These are phyloP conservation scores for Colletotrichum paranaense DNA, from an alignment of 2,329 filamentous ascomycete species.

Conservation along the genomic window DNA sequence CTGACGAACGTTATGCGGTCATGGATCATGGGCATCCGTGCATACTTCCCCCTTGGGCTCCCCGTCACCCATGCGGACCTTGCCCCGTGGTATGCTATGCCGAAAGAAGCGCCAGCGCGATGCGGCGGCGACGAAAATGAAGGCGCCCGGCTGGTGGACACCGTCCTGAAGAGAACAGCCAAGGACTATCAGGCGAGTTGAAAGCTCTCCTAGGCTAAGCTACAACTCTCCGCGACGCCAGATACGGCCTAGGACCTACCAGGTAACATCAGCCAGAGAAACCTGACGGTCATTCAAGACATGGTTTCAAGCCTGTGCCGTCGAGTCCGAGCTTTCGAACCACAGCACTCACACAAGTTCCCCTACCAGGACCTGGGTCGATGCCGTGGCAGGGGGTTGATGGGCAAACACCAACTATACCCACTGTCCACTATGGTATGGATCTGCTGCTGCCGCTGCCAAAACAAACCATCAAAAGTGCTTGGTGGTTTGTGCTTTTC, in stretches of 20 bases:
- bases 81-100: constrained; percentile 25
- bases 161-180: constrained; percentile 11
- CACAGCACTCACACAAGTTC: constrained; percentile 28
- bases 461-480: constrained; percentile 12
- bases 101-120: constrained; percentile 14
- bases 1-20: constrained; percentile 28
- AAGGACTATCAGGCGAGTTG: constrained; percentile 1
- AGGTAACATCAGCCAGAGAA: constrained; percentile 28
- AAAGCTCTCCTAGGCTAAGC: constrained; percentile 17
- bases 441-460: constrained; percentile 20
- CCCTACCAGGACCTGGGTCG: constrained; percentile 21
- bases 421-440: constrained; percentile 8
- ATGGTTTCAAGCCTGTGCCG: constrained; percentile 29
- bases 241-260: constrained; percentile 20
- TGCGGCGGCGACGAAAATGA: constrained; percentile 7
- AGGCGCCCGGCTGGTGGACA: constrained; percentile 13
- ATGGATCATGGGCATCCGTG: constrained; percentile 32
- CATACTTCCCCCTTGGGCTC: neutral
- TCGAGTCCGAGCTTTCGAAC: constrained; percentile 26
- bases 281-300: constrained; percentile 33
- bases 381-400: constrained; percentile 8
- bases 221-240: constrained; percentile 16
- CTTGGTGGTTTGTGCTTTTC: constrained; percentile 14
- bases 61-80: constrained; percentile 28
- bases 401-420: neutral